Evolutionary conservation across 768 basidiomycete genomes (phyloP), one percentile per base, ranked within the genome.

Genomic region (Suillus cothurnatus): DNA sequence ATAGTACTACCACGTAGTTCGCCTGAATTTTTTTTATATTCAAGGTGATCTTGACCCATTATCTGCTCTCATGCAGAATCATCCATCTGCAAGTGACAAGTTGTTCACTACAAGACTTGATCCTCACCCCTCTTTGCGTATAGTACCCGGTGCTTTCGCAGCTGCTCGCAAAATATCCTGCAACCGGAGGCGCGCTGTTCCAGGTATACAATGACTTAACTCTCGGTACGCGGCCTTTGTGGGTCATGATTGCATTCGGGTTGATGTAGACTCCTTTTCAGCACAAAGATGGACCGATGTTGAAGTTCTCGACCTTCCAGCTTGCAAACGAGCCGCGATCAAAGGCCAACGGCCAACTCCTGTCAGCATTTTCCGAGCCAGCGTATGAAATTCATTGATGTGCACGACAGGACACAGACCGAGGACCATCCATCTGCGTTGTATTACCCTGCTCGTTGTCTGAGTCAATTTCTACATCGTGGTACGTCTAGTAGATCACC

Each of bases 161-260:
- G 4, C 71, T 87, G 47, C 67, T 89, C 31, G 66, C 70, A 14
- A 90, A 87, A 73, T 93, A 93, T 70, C 91, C 91, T 41, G 80
- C 74, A 31, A 76, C 82, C 19, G 86, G 87, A 3, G 83, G 87
- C 15, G 80, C 84, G 28, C 75, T 93, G 11, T 91, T 92, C 72
- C 91, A 93, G 74, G 82, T 88, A 1, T 92, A 89, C 77, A 93
- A 93, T 72, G 91, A 94, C 65, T 75, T 93, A 36, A 74, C 84
- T 7, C 84, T 86, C 26, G 85, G 92, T 90, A 61, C 61, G 39
- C 6, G 21, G 77, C 65, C 23, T 21, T 52, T 38, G n/a, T 57
- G 15, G 28, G 23, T 3, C 7, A 9, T 39, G 32, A 43, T 11
- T 57, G n/a, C 43, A 21, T 49, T 32, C 58, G 23, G 61, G 50